phyloP scores from a whole-genome alignment of 192 early-diverging fungal genomes.

The Entomortierella chlamydospora region DNA sequence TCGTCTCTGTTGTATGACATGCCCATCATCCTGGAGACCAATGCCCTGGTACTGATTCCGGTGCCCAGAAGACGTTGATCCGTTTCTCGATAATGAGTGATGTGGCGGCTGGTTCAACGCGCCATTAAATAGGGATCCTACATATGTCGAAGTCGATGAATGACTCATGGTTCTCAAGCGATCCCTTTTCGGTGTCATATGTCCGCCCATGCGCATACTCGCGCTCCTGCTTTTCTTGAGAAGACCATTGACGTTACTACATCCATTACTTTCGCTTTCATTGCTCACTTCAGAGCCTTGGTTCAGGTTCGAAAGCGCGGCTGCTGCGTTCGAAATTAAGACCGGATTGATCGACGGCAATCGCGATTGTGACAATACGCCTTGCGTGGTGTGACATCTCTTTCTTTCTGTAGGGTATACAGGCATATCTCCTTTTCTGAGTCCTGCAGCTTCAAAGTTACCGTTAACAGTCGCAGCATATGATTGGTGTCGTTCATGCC shows the following conservation, averaged over 20 bases:
- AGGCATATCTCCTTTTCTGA: background rate
- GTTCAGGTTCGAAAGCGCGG: conserved; percentile 20
- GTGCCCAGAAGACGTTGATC: background rate
- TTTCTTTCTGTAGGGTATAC: conserved; percentile 2
- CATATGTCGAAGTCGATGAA: background rate
- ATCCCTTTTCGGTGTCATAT: background rate
- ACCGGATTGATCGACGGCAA: conserved; percentile 28
- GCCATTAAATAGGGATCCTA: conserved; percentile 2
- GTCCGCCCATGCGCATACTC: background rate
- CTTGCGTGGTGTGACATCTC: background rate
- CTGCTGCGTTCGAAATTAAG: conserved; percentile 36
- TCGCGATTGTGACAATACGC: background rate
- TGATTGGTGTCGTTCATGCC: conserved; percentile 20
- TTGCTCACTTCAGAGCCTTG: background rate
- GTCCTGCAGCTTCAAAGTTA: background rate
- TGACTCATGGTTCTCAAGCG: conserved; percentile 10
- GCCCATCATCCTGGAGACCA: background rate
- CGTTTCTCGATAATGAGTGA: conserved; percentile 10
- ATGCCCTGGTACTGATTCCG: background rate
- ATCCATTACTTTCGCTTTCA: background rate
- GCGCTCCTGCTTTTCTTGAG: conserved; percentile 4
- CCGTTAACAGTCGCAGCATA: background rate
- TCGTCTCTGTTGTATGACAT: background rate
- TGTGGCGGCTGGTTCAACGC: background rate
- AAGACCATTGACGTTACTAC: background rate